Conservation (phyloP, 306 rosid species). For the Astragalus membranaceus region DNA sequence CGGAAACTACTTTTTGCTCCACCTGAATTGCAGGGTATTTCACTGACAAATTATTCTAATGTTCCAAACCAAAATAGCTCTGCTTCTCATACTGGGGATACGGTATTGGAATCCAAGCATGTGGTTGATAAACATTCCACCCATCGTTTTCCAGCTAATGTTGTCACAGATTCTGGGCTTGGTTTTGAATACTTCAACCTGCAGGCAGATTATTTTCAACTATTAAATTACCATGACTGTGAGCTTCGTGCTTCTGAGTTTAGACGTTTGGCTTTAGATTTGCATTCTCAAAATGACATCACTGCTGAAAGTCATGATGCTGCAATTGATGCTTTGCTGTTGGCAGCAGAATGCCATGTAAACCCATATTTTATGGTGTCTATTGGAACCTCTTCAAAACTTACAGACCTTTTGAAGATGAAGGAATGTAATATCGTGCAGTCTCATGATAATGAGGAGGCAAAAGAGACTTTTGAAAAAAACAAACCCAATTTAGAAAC, state of each 20-base stretch:
- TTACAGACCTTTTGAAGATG: constrained; percentile 29
- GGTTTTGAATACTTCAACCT: constrained; percentile 57
- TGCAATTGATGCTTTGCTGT: constrained; percentile 82
- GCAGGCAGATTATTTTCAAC: constrained; percentile 85
- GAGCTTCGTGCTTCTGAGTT: constrained; percentile 85
- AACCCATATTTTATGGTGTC: constrained; percentile 82
- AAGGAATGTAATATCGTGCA: constrained; percentile 28
- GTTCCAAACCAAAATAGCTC: constrained; percentile 36
- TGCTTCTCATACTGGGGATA: constrained; percentile 38
- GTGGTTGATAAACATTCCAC: constrained; percentile 32
- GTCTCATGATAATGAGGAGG: constrained; percentile 31
- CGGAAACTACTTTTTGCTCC: constrained; percentile 65
- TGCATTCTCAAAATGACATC: constrained; percentile 62
- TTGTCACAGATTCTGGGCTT: constrained; percentile 50
- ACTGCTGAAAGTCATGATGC: constrained; percentile 84
- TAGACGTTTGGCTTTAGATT: constrained; percentile 71
- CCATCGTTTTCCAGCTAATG: constrained; percentile 30
- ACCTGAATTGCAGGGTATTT: constrained; percentile 47
- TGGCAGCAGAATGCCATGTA: constrained; percentile 92
- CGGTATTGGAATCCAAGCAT: constrained; percentile 43
- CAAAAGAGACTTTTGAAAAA: constrained; percentile 39
- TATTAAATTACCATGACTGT: constrained; percentile 57
- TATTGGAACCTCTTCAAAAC: constrained; percentile 40
- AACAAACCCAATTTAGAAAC: constrained; percentile 47
- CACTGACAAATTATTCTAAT: constrained; percentile 43